Base-by-base conservation (phyloP, 495 filamentous ascomycete species). In the Stereocaulon alpinum region DNA sequence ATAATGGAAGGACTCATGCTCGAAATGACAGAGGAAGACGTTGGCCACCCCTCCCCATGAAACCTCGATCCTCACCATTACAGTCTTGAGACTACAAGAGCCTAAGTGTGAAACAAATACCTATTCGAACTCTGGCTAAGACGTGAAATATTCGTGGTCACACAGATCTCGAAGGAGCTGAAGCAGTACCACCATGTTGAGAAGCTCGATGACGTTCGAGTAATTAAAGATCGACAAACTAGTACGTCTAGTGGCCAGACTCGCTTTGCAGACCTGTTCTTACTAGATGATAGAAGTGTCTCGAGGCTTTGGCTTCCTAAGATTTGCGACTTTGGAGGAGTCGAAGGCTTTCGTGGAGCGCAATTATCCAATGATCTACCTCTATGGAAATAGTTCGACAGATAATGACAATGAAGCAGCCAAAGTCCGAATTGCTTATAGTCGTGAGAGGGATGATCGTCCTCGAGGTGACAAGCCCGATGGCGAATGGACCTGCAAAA, bases 401-500 rank as follows among this genome's bases (percentile, higher is more conserved):
- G 72, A 72, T 49, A 71, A 65, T 69, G 70, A 81, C 44, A 76
- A 81, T 30, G 70, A 80, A 44, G 78, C 75, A 56, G 77, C 80
- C 17, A 83, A 82, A 60, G 75, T 87, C 29, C 76, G 77, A 49
- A 82, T 83, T 61, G 78, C 80, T 12, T 83, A 73, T 63, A 77
- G 76, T 49, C 78, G 81, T 12, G 80, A 83, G 60, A 76, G 81
- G 62, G 80, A 81, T 44, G 80, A 82, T 58, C 69, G 76, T 59
- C 71, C 70, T 59, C 77, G 75, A 24, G 67, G 68, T 34, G 65
- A 67, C 1, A 76, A 79, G 57, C 76, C 75, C 0, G 86, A 85
- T 24, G 84, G 84, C 29, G 86, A 90, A 64, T 94, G 89, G 89
- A 84, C 77, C 17, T 94, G 89, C 64, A 74, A 80, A 55, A 80